Conservation (phyloP, 306 rosid species). For the Luffa acutangula region DNA sequence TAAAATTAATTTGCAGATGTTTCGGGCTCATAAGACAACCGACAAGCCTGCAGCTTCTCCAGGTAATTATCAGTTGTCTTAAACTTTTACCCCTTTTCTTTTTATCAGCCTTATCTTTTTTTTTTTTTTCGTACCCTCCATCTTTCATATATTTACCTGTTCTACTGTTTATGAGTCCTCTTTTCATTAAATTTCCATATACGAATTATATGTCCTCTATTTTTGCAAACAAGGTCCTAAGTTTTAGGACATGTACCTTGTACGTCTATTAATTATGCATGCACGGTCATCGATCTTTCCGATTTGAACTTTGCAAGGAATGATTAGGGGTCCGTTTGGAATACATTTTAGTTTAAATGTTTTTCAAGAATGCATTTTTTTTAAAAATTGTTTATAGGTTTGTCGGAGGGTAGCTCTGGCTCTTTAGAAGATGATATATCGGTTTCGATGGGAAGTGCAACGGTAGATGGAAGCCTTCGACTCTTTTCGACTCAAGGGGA, state of each 20-base stretch:
- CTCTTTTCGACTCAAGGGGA: not conserved
- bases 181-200: not conserved
- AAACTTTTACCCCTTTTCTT: not conserved
- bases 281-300: not conserved
- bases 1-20: not conserved
- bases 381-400: not conserved
- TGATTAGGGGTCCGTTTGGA: too few relatives aligned
- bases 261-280: not conserved
- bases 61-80: not conserved
- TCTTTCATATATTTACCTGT: not conserved
- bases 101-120: not conserved
- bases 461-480: not conserved
- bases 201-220: not conserved
- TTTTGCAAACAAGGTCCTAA: not conserved
- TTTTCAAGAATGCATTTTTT: too few relatives aligned
- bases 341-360: too few relatives aligned
- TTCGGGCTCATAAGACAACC: not conserved
- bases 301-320: not conserved
- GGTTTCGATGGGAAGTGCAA: not conserved
- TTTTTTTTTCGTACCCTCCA: not conserved
- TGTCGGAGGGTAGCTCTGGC: not conserved
- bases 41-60: slow-evolving; percentile 2
- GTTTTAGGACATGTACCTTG: not conserved
- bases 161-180: not conserved
- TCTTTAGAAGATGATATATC: not conserved